Evolutionary conservation across 176 grass and related monocot genomes (phyloP).

Genomic region (Juncus inflexus): DNA sequence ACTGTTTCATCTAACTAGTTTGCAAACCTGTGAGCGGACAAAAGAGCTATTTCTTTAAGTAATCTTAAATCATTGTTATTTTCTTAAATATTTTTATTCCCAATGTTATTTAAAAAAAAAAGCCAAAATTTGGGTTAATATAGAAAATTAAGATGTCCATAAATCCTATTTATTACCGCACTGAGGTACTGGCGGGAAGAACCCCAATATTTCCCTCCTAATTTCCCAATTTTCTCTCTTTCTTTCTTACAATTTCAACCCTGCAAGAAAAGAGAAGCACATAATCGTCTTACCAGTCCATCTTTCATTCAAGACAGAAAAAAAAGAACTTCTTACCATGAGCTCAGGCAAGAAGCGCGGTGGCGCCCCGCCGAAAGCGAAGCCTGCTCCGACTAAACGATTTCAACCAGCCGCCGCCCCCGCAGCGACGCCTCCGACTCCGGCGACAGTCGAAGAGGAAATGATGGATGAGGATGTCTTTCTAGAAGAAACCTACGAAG

Average conservation of each 20-base stretch:
- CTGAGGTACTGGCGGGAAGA: constrained; percentile 11
- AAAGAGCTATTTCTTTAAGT: too few species aligned
- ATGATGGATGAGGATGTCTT: constrained; percentile 98
- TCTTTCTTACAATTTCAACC: background rate
- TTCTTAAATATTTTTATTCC: too few species aligned
- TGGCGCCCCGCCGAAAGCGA: constrained; percentile 33
- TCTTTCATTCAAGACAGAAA: background rate
- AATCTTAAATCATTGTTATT: too few species aligned
- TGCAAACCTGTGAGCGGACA: too few species aligned
- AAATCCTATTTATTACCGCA: background rate
- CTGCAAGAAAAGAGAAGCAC: background rate
- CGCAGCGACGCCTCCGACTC: constrained; percentile 31
- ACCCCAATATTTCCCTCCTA: constrained; percentile 7
- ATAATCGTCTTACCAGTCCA: background rate
- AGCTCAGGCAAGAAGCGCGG: constrained; percentile 48
- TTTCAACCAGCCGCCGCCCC: constrained; percentile 24
- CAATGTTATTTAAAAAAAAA: too few species aligned
- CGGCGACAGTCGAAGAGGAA: constrained; percentile 56
- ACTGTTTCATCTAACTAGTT: too few species aligned
- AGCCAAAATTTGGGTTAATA: too few species aligned
- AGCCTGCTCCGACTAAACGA: constrained; percentile 43
- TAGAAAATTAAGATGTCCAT: too few species aligned
- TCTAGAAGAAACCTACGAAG: constrained; percentile 61
- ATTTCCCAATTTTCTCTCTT: background rate
- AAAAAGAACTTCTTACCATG: background rate